phyloP scores from a whole-genome alignment of 805 yeast species.

The Kodamaea hsintzibuensis region DNA sequence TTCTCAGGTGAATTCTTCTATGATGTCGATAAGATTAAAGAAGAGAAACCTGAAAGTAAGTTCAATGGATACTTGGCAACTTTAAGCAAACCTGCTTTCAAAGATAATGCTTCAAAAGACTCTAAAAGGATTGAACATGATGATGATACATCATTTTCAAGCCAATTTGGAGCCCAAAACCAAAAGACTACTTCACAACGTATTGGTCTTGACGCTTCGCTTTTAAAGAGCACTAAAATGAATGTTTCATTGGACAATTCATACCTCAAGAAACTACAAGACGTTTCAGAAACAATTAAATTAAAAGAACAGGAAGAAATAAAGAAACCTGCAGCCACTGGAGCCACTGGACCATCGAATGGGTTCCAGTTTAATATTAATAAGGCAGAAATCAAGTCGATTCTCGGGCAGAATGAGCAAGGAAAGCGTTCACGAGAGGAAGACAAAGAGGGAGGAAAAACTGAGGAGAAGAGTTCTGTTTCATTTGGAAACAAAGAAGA shows the following conservation, averaged over 20 bases:
- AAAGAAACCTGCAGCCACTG: neutral
- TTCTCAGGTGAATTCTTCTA: slow-evolving; percentile 40
- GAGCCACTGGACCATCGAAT: slow-evolving; percentile 28
- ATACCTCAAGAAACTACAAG: slow-evolving; percentile 24
- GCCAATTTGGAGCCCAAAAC: slow-evolving; percentile 12
- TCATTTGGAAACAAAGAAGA: neutral
- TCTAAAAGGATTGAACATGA: neutral
- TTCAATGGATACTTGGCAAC: slow-evolving; percentile 38
- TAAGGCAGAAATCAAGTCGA: slow-evolving; percentile 25
- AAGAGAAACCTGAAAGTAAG: slow-evolving; percentile 14
- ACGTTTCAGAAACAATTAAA: slow-evolving; percentile 23
- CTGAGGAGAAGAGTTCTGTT: slow-evolving; percentile 8
- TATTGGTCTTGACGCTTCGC: slow-evolving; percentile 19
- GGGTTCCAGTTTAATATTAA: slow-evolving; percentile 40
- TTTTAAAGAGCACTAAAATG: slow-evolving; percentile 14
- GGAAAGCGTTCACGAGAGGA: neutral
- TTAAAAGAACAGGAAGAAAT: slow-evolving; percentile 25
- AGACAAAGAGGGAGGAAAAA: slow-evolving; percentile 9
- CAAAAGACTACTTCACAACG: slow-evolving; percentile 17
- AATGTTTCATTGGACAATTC: slow-evolving; percentile 28
- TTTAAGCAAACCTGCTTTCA: slow-evolving; percentile 34
- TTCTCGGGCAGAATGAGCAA: slow-evolving; percentile 15
- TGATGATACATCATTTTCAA: slow-evolving; percentile 1
- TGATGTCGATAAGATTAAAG: slow-evolving; percentile 23
- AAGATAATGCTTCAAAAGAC: neutral